Evolutionary conservation across 148 eudicot genomes (phyloP).

Genomic region (Silene latifolia): DNA sequence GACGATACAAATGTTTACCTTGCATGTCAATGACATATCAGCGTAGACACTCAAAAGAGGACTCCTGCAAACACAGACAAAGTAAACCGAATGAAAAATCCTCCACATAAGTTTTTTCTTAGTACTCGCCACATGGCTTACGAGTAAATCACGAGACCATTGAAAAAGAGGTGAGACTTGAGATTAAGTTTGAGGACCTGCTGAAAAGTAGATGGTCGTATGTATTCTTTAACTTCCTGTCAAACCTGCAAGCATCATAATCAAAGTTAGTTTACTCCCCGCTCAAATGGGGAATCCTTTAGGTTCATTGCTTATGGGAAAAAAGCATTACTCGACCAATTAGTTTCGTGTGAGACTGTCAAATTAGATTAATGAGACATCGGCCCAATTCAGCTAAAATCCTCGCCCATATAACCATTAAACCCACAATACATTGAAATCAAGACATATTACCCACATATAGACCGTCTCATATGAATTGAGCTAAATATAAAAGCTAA

Average conservation of each 20-base stretch:
- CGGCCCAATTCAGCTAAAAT: too few relatives aligned
- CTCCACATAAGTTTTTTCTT: neutral
- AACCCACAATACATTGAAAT: too few relatives aligned
- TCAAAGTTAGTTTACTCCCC: neutral
- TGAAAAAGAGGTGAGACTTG: neutral
- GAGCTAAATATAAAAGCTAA: too few relatives aligned
- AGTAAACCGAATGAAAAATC: neutral
- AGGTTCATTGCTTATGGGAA: neutral
- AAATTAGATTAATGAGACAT: too few relatives aligned
- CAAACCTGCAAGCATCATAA: constrained; percentile 60
- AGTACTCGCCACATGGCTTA: neutral
- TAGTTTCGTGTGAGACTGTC: too few relatives aligned
- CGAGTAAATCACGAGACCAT: neutral
- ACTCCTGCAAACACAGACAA: constrained; percentile 51
- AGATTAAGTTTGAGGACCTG: constrained; percentile 48
- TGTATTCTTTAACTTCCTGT: constrained; percentile 8
- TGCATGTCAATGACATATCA: constrained; percentile 96
- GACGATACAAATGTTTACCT: constrained; percentile 45
- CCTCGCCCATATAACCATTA: too few relatives aligned
- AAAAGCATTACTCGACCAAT: neutral
- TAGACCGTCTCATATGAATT: too few relatives aligned
- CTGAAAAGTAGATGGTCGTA: constrained; percentile 36
- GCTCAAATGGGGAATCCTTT: neutral
- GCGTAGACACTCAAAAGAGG: constrained; percentile 96
- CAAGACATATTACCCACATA: too few relatives aligned